phyloP scores from a whole-genome alignment of 2,329 filamentous ascomycete species.

The Bisporella sp. region DNA sequence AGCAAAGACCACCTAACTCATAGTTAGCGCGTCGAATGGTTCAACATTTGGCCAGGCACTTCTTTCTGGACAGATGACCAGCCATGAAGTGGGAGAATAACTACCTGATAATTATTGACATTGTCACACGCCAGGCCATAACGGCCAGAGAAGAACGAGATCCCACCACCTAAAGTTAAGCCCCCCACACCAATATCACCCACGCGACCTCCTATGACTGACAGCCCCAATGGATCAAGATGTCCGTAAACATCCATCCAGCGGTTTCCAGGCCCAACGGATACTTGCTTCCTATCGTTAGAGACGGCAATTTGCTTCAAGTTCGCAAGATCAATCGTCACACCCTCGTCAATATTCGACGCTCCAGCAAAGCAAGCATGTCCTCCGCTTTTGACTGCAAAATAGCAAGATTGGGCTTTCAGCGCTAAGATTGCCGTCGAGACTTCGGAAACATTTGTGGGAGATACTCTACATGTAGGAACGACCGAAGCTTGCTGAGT shows the following conservation, averaged over 20 bases:
- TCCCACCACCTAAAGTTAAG: constrained; percentile 16
- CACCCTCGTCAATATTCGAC: constrained; percentile 41
- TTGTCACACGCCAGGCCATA: constrained; percentile 43
- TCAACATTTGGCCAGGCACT: too few relatives aligned
- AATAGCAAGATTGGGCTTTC: constrained; percentile 11
- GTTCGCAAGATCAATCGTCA: constrained; percentile 40
- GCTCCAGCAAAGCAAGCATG: constrained; percentile 33
- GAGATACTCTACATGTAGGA: constrained; percentile 17
- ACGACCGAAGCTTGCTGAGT: constrained; percentile 8
- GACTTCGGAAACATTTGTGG: constrained; percentile 12
- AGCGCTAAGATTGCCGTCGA: constrained; percentile 11
- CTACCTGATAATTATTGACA: constrained; percentile 17
- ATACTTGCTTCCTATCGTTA: constrained; percentile 21
- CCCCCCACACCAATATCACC: constrained; percentile 16
- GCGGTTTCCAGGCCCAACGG: constrained; percentile 30
- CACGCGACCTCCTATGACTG: constrained; percentile 33
- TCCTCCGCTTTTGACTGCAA: constrained; percentile 19
- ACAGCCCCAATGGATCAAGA: constrained; percentile 26
- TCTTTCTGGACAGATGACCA: not conserved
- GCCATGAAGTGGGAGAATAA: not conserved
- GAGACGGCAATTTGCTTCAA: constrained; percentile 20
- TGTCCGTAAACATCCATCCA: constrained; percentile 33
- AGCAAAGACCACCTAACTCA: constrained; percentile 7
- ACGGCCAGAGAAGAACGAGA: constrained; percentile 19
- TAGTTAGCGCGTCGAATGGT: too few relatives aligned